Evolutionary conservation across 2,329 filamentous ascomycete species (phyloP).

Genomic region (Fusarium humuli): DNA sequence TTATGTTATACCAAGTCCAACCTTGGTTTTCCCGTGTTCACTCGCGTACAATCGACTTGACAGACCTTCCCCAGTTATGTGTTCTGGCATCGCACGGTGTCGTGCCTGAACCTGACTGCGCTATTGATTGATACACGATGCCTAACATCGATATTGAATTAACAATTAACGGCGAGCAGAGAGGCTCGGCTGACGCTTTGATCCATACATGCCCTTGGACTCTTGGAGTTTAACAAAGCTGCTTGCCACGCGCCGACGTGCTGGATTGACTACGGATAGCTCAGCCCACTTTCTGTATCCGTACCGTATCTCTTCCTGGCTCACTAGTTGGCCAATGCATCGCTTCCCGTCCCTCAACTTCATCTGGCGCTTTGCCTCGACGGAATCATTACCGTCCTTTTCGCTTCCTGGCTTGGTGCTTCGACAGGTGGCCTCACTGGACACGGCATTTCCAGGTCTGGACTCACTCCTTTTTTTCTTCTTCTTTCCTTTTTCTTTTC

Average conservation of each 20-base stretch:
- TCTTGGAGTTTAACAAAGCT: slow-evolving; percentile 32
- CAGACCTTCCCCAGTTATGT: neutral
- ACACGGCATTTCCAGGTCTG: slow-evolving; percentile 4
- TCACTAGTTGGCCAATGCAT: slow-evolving; percentile 43
- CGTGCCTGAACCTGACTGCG: neutral
- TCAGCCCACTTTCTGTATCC: slow-evolving; percentile 40
- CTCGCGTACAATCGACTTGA: slow-evolving; percentile 18
- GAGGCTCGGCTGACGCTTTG: slow-evolving; percentile 37
- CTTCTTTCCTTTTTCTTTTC: neutral
- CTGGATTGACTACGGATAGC: slow-evolving; percentile 24
- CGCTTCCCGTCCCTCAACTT: slow-evolving; percentile 22
- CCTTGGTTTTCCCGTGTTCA: slow-evolving; percentile 16
- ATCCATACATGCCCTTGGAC: slow-evolving; percentile 2
- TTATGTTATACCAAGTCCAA: neutral
- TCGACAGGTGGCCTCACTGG: slow-evolving; percentile 18
- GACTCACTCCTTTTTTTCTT: neutral
- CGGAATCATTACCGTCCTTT: slow-evolving; percentile 14
- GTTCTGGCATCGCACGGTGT: slow-evolving; percentile 8
- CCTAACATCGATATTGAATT: slow-evolving; percentile 10
- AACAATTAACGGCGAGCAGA: slow-evolving; percentile 4
- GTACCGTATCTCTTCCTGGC: slow-evolving; percentile 11
- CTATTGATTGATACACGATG: slow-evolving; percentile 24
- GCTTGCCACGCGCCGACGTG: slow-evolving; percentile 32
- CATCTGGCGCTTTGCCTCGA: slow-evolving; percentile 18
- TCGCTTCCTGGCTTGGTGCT: slow-evolving; percentile 8